These are phyloP conservation scores for Lachnellula subtilissima DNA, from an alignment of 2,329 filamentous ascomycete species.

Conservation along the genomic window DNA sequence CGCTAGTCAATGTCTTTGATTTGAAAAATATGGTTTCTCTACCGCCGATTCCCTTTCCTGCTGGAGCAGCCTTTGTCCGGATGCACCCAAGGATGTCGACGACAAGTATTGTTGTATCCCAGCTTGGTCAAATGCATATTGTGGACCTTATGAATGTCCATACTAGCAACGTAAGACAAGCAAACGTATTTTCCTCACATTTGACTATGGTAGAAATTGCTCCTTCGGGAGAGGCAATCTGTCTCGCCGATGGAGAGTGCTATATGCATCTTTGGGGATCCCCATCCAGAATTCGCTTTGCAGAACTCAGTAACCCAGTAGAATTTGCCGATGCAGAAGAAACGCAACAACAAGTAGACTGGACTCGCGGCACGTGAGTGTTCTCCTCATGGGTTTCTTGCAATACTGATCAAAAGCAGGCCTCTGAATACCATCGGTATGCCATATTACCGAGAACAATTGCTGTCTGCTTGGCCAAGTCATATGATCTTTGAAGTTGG, in stretches of 20 bases:
- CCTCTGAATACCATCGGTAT: conserved; percentile 83
- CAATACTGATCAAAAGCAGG: conserved; percentile 35
- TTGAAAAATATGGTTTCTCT: conserved; percentile 84
- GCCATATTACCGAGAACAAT: conserved; percentile 84
- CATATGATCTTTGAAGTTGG: conserved; percentile 82
- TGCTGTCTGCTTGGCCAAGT: conserved; percentile 86
- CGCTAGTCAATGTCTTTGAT: conserved; percentile 92
- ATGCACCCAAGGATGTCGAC: conserved; percentile 97
- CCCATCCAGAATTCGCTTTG: conserved; percentile 63
- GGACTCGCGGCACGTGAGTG: conserved; percentile 64
- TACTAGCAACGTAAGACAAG: conserved; percentile 62
- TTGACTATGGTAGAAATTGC: conserved; percentile 64
- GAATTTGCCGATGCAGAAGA: conserved; percentile 59
- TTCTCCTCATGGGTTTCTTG: not conserved
- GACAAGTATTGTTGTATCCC: conserved; percentile 88
- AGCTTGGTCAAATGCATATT: conserved; percentile 89
- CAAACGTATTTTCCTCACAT: conserved; percentile 53
- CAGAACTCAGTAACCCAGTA: conserved; percentile 62
- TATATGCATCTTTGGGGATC: conserved; percentile 68
- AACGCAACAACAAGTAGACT: conserved; percentile 47
- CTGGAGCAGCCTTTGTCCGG: conserved; percentile 87
- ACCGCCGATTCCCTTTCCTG: conserved; percentile 86
- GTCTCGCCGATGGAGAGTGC: conserved; percentile 60
- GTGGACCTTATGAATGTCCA: conserved; percentile 83
- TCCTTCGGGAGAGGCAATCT: conserved; percentile 65